Conservation (phyloP, 441 rosid genomes). For the Aquilaria agallochum region DNA sequence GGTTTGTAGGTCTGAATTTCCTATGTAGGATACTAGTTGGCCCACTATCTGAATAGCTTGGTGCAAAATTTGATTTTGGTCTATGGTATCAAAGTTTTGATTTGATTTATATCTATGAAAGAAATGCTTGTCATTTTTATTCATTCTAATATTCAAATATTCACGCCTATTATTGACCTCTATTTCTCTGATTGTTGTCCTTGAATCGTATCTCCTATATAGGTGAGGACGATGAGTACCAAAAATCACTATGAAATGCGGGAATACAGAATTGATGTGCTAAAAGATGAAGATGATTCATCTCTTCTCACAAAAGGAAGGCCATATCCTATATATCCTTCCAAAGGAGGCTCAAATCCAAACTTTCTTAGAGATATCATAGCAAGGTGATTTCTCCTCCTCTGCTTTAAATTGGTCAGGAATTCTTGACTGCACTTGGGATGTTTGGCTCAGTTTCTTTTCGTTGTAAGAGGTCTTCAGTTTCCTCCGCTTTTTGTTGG, state of each 20-base stretch:
- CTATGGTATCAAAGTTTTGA: no score
- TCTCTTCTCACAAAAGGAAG: slow-evolving; percentile 51
- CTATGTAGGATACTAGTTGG: no score
- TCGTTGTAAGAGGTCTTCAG: slow-evolving; percentile 6
- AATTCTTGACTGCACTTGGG: slow-evolving; percentile 1
- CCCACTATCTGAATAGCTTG: no score
- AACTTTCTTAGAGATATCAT: slow-evolving; percentile 61
- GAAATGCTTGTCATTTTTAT: no score
- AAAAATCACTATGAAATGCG: slow-evolving; percentile 88
- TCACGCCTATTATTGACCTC: no score
- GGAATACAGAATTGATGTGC: slow-evolving; percentile 78
- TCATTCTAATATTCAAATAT: no score
- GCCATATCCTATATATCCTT: slow-evolving; percentile 94
- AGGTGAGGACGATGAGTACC: slow-evolving; percentile 57
- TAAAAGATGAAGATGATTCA: slow-evolving; percentile 68
- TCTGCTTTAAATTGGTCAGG: slow-evolving; percentile 7
- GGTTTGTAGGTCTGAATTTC: no score
- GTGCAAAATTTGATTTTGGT: no score
- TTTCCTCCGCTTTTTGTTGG: slow-evolving; percentile 14
- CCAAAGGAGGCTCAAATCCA: slow-evolving; percentile 86
- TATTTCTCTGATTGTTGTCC: neutral
- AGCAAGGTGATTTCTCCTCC: slow-evolving; percentile 46
- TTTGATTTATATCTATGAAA: no score
- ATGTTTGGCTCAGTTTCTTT: slow-evolving; percentile 2
- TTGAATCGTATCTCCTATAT: slow-evolving; percentile 18